Evolutionary conservation across 2,329 filamentous ascomycete genomes (phyloP), one percentile per base, ranked within the genome.

Genomic region (Pseudogymnoascus sp.): DNA sequence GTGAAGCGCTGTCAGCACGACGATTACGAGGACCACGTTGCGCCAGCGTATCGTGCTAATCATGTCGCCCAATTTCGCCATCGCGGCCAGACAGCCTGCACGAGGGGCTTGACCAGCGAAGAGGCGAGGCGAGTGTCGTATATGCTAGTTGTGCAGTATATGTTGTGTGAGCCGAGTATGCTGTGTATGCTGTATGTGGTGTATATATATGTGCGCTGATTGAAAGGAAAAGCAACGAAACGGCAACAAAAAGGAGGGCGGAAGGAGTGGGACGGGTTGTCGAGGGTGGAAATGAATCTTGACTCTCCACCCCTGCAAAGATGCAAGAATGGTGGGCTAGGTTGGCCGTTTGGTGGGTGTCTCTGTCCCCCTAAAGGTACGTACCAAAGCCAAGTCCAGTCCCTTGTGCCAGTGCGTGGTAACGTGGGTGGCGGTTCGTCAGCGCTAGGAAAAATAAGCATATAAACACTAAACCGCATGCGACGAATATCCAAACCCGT

Each of bases 41-140:
- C 47, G 47, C 47, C 47, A 54, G 28, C 47, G 47, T 32, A 54
- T 54, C n/a, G 47, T 54, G 28, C 47, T 54, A 32, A 54, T 54
- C 47, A 54, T 54, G 47, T 32, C 47, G n/a, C 47, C 28, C 28
- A 54, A 34, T 54, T 54, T 54, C 32, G 47, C 47, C 47, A 54
- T 54, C 47, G 14, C 16, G 47, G n/a, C 47, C 16, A 32, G 47
- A 54, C 47, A 34, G 47, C 47, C 32, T 28, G 16, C 47, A 34
- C 18, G 28, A 34, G n/a, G 47, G 47, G 25, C 47, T 30, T 54
- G 5, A 12, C 47, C 47, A 32, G 47, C 25, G 9, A 32, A 54
- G 47, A 9, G 28, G 47, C 47, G 28, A 54, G 32, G 25, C 9
- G 28, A 2, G 28, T 34, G 28, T 20, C 18, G 28, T 54, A 32